Base-by-base conservation (phyloP, 352 stramenopile genomes). In the Pythium periplocum region DNA sequence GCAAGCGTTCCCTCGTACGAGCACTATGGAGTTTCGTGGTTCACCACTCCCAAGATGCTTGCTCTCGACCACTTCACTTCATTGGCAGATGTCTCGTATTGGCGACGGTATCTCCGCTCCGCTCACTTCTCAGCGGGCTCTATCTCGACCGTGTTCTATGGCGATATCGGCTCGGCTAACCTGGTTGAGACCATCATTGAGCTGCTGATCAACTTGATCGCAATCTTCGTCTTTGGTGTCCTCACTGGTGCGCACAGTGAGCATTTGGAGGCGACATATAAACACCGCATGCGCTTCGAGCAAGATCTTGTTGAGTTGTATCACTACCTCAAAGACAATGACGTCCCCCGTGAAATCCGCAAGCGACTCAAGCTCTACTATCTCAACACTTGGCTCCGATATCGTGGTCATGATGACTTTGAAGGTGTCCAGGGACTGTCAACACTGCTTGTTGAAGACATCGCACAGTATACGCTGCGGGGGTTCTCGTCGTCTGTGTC, bases 201-300 rank as follows among this genome's bases (percentile, higher is more conserved):
- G 48, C 71, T 89, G 6, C 51, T 51, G 4, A 62, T 89, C 40
- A 87, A 87, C 43, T 56, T 89, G n/a, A 46, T 73, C 7, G 78
- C 72, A 51, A 89, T 89, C 52, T 71, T 89, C 50, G 73, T 86
- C 40, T 87, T 83, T 42, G 78, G 78, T n/a, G 78, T 76, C 48
- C 64, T 89, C 5, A 73, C 84, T 2, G 78, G 75, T 2, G 78
- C 74, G 0, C 74, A 86, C 35, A 63, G 69, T 42, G 72, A 89
- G 61, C 68, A 74, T 47, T 73, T 89, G 42, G 74, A 86, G 54
- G 53, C 74, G 30, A 75, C 74, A 45, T 87, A 86, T 65, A 79
- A 83, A 60, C 68, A 77, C 42, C 69, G 73, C 31, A 86, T 87
- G 73, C 51, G 81, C 45, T 87, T 89, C 45, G 78, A 87, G 60